Conservation (phyloP, 2,329 filamentous ascomycete species). For the Pseudocercospora musae region DNA sequence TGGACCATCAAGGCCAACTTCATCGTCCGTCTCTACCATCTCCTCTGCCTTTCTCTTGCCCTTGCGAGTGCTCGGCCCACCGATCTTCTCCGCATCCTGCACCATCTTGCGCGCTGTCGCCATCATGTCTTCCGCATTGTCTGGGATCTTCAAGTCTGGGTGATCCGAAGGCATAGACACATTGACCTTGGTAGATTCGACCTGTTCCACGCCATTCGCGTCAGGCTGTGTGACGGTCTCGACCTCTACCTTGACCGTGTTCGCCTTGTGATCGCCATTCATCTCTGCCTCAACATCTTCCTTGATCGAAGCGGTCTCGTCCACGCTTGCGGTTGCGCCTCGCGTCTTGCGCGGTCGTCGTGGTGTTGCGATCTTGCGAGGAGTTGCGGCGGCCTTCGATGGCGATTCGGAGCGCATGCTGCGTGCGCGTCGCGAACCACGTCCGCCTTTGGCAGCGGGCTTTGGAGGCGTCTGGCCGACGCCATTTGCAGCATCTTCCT, state of each 20-base stretch:
- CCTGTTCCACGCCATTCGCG: constrained; percentile 61
- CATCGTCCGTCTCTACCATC: constrained; percentile 52
- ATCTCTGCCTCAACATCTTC: constrained; percentile 21
- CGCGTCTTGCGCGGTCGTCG: constrained; percentile 51
- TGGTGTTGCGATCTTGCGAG: constrained; percentile 50
- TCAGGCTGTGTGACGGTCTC: constrained; percentile 59
- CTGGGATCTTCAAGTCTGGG: constrained; percentile 66
- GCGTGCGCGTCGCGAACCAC: constrained; percentile 43
- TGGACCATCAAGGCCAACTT: constrained; percentile 46
- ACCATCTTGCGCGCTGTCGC: constrained; percentile 87
- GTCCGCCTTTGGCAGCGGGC: constrained; percentile 13
- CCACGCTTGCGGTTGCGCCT: constrained; percentile 31
- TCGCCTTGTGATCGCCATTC: constrained; percentile 25
- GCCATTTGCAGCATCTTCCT: constrained; percentile 30
- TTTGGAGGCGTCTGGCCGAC: constrained; percentile 27
- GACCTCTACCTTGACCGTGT: constrained; percentile 66
- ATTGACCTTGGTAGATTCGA: constrained; percentile 69
- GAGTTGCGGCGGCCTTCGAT: constrained; percentile 46
- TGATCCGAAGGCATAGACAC: constrained; percentile 69
- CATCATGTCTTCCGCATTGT: constrained; percentile 74
- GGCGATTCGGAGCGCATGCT: constrained; percentile 60
- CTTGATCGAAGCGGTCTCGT: constrained; percentile 28
- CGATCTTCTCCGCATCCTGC: constrained; percentile 60
- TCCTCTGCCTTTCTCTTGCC: constrained; percentile 74
- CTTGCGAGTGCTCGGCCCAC: constrained; percentile 41